Evolutionary conservation across 768 basidiomycete species (phyloP).

Genomic region (Podaxis rugospora): DNA sequence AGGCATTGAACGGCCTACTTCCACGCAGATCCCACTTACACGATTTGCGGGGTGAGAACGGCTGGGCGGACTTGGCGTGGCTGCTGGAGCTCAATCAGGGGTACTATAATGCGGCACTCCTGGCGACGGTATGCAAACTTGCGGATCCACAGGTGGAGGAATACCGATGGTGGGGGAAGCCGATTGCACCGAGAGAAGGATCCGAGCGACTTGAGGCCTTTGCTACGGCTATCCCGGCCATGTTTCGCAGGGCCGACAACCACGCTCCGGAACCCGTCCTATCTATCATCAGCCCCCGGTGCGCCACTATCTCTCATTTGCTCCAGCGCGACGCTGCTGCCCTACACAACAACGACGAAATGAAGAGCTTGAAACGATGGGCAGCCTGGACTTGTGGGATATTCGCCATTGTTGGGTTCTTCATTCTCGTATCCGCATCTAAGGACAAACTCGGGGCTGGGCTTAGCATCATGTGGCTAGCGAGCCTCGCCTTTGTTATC

Average conservation of each 20-base stretch:
- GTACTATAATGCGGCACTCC: conserved; percentile 21
- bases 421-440: too few species aligned
- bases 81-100: conserved; percentile 23
- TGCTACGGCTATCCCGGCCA: conserved; percentile 8
- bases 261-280: conserved; percentile 3
- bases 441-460: neutral
- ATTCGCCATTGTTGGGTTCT: neutral
- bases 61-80: conserved; percentile 24
- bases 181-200: conserved; percentile 9
- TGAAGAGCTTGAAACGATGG: conserved; percentile 4
- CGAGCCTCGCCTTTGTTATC: neutral
- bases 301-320: conserved; percentile 12
- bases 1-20: conserved; percentile 21
- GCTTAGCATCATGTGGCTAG: neutral
- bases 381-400: neutral
- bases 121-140: conserved; percentile 20
- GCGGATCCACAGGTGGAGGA: neutral
- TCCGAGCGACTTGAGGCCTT: conserved; percentile 8
- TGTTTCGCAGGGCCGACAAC: neutral
- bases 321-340: conserved; percentile 2
- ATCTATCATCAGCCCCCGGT: conserved; percentile 9
- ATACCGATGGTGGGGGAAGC: conserved; percentile 13
- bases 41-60: conserved; percentile 14
- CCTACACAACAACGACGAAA: neutral
- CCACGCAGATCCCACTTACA: conserved; percentile 17